Evolutionary conservation across 192 early-diverging fungal species (phyloP).

Genomic region (Linnemannia schmuckeri): DNA sequence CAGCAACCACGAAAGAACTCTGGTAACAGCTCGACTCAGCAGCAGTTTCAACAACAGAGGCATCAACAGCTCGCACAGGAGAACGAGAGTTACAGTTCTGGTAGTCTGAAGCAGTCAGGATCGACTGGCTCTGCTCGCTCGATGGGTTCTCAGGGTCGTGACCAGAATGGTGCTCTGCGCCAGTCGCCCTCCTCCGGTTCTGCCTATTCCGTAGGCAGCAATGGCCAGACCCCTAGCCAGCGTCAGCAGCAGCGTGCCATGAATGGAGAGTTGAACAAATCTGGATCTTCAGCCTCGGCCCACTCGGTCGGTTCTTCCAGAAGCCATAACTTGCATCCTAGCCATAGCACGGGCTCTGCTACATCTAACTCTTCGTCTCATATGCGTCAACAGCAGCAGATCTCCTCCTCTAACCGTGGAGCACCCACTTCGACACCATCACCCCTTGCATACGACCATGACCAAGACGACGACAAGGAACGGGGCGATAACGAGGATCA

Average conservation of each 20-base stretch:
- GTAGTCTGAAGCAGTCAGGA: conserved; percentile 36
- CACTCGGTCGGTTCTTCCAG: conserved; percentile 15
- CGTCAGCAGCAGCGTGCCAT: conserved; percentile 12
- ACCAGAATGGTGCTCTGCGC: conserved; percentile 17
- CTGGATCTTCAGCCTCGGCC: conserved; percentile 38
- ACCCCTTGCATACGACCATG: conserved; percentile 19
- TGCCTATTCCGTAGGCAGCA: conserved; percentile 13
- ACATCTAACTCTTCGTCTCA: conserved; percentile 14
- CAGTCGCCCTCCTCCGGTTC: conserved; percentile 43
- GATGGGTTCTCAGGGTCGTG: conserved; percentile 1
- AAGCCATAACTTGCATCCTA: conserved; percentile 17
- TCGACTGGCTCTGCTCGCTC: conserved; percentile 38
- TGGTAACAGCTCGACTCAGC: conserved; percentile 5
- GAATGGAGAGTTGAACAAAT: conserved; percentile 33
- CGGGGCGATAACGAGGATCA: conserved; percentile 24
- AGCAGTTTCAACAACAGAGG: conserved; percentile 17
- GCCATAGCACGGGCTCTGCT: conserved; percentile 27
- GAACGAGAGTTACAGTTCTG: background rate
- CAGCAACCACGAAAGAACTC: conserved; percentile 43
- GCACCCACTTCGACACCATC: background rate
- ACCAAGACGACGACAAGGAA: conserved; percentile 14
- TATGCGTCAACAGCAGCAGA: conserved; percentile 4
- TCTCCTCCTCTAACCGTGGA: background rate
- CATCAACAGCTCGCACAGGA: conserved; percentile 25
- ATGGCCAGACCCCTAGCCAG: background rate